phyloP scores from a whole-genome alignment of 495 filamentous ascomycete genomes.

The Penicillium cosmopolitanum region DNA sequence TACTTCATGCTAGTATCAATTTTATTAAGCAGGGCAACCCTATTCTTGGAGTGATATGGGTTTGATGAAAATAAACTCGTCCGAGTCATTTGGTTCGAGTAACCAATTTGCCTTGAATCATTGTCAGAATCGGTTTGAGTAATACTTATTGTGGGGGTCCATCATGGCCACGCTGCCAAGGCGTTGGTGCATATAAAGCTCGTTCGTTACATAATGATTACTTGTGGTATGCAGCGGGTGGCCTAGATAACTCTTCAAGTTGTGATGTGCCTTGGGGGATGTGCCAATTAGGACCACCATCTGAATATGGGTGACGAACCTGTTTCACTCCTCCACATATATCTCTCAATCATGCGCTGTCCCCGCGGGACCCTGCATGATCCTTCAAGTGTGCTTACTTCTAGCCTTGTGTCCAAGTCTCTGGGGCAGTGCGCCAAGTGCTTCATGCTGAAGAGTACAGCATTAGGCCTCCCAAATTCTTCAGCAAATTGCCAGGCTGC shows the following conservation, averaged over 20 bases:
- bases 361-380: constrained; percentile 7
- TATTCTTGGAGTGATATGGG: background rate
- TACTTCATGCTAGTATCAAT: too few relatives aligned
- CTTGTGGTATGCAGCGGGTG: constrained; percentile 3
- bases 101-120: background rate
- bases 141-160: constrained; percentile 2
- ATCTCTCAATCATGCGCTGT: constrained; percentile 11
- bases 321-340: constrained; percentile 8
- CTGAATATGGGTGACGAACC: constrained; percentile 2
- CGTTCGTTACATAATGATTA: constrained; percentile 3
- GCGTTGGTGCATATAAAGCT: constrained; percentile 5
- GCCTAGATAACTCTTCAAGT: background rate
- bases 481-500: constrained; percentile 8
- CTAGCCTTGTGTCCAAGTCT: background rate
- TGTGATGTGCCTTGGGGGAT: constrained; percentile 5
- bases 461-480: constrained; percentile 9
- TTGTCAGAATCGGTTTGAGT: constrained; percentile 3
- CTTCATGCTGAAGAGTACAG: background rate
- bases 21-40: background rate
- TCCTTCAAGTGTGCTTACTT: constrained; percentile 16
- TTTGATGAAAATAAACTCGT: background rate
- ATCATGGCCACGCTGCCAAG: background rate
- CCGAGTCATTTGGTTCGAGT: background rate
- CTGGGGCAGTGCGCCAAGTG: background rate
- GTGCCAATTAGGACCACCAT: constrained; percentile 9